phyloP scores from a whole-genome alignment of 139 green algal species.

The Picochlorum costavermella region DNA sequence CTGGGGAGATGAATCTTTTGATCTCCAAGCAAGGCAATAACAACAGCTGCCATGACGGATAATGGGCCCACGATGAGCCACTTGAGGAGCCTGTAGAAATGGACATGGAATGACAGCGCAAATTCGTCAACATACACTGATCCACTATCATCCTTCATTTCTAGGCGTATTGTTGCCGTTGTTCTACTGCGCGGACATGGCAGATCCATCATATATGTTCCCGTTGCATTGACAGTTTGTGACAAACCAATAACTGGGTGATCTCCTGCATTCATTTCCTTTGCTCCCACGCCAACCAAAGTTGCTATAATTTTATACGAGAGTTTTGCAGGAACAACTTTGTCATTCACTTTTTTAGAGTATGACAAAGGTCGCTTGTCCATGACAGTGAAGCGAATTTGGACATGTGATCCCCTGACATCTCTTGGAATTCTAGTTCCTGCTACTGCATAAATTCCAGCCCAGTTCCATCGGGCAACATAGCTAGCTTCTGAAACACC shows the following conservation, averaged over 20 bases:
- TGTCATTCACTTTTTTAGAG: neutral
- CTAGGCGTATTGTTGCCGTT: slow-evolving; percentile 60
- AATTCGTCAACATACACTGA: slow-evolving; percentile 75
- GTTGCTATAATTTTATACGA: slow-evolving; percentile 4
- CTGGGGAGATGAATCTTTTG: neutral
- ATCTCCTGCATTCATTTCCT: slow-evolving; percentile 59
- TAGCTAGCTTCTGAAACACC: slow-evolving; percentile 56
- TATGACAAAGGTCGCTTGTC: slow-evolving; percentile 27
- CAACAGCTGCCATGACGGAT: slow-evolving; percentile 16
- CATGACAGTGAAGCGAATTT: slow-evolving; percentile 51
- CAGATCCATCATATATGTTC: slow-evolving; percentile 64
- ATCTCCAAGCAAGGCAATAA: slow-evolving; percentile 14
- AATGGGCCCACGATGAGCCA: slow-evolving; percentile 57
- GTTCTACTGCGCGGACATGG: slow-evolving; percentile 61
- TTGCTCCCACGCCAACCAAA: slow-evolving; percentile 7
- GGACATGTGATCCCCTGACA: slow-evolving; percentile 62
- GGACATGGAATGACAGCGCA: slow-evolving; percentile 85
- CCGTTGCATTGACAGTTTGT: slow-evolving; percentile 53
- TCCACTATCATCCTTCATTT: slow-evolving; percentile 54
- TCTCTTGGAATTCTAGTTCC: slow-evolving; percentile 50
- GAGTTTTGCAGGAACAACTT: neutral
- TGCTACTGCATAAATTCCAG: slow-evolving; percentile 60
- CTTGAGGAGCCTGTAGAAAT: slow-evolving; percentile 82
- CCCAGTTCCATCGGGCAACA: slow-evolving; percentile 47
- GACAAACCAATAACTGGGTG: slow-evolving; percentile 70